Conservation (phyloP, 208 protist genomes). For the Crithidia mellificae region DNA sequence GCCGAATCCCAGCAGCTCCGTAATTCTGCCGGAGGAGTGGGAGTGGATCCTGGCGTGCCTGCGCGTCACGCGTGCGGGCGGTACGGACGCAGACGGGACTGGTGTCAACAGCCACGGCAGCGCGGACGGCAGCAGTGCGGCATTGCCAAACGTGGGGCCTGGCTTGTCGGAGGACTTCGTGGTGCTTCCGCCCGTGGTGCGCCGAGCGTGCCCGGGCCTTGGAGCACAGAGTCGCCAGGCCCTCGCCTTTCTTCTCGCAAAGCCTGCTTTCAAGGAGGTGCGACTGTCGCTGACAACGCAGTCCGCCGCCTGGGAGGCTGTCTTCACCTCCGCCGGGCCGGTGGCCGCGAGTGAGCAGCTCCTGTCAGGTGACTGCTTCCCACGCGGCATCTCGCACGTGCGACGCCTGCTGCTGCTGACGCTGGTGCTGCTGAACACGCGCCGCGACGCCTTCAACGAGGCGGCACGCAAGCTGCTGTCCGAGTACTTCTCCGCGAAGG, state of each 20-base stretch:
- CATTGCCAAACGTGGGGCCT: background rate
- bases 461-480: constrained; percentile 61
- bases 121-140: background rate
- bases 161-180: background rate
- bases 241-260: constrained; percentile 50
- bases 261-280: constrained; percentile 69
- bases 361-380: constrained; percentile 45
- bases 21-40: constrained; percentile 75
- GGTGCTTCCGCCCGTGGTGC: constrained; percentile 35
- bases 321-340: constrained; percentile 53
- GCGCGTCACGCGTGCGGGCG: constrained; percentile 7
- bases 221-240: constrained; percentile 37
- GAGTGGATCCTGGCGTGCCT: constrained; percentile 40
- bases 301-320: constrained; percentile 48
- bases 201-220: constrained; percentile 27
- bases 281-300: constrained; percentile 52
- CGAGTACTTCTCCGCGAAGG: constrained; percentile 67
- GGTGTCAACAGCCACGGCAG: background rate
- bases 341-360: constrained; percentile 40
- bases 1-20: constrained; percentile 10
- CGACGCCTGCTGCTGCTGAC: constrained; percentile 63
- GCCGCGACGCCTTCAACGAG: constrained; percentile 74
- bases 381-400: constrained; percentile 30
- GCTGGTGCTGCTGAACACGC: constrained; percentile 72
- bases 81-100: too few relatives aligned